Base-by-base conservation (phyloP, 1,139 yeast species). In the Scheffersomyces titani region DNA sequence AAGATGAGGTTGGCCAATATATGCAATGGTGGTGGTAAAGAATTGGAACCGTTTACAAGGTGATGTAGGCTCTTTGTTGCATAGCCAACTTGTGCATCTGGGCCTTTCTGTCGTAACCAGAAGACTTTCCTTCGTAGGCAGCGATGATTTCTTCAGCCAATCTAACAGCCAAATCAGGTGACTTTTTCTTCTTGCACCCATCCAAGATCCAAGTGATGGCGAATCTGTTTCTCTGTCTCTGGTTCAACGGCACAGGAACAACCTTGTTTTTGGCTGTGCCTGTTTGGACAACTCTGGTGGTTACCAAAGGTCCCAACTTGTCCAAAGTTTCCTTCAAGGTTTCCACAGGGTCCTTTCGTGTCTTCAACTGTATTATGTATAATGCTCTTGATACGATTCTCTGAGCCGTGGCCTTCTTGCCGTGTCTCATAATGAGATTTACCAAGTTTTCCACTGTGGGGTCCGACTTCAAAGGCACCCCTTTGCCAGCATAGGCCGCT, bases 201-300 rank as follows among this genome's bases (percentile, higher is more conserved):
- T 92, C 97, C 57, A 92, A 75, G 53, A 94, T 89, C 98, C 98
- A 94, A 60, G 80, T 75, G 80, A 96, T 90, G 2, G 98, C 97
- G 67, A 84, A 86, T 73, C 97, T 85, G 64, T 87, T 78, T 72
- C 98, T 84, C 74, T 92, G 97, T 73, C 92, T 88, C 69, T 86
- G 86, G 54, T 84, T 87, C 68, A 93, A 79, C 13, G 98, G 97
- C 51, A 84, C 86, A 3, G 99, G 99, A 51, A 92, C 89, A 52
- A 87, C 82, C 58, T 80, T 84, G 59, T 89, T 89, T 69, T 93
- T 90, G 49, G 98, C 97, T 59, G 88, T 88, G 62, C 96, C 96
- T 5, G 96, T 92, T 62, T 89, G 88, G 68, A 87, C 85, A 22
- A 93, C 86, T 71, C 87, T 89, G 51, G 93, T 85, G 60, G 87